phyloP scores from a whole-genome alignment of 768 basidiomycete species.

The Mrakia blollopis region DNA sequence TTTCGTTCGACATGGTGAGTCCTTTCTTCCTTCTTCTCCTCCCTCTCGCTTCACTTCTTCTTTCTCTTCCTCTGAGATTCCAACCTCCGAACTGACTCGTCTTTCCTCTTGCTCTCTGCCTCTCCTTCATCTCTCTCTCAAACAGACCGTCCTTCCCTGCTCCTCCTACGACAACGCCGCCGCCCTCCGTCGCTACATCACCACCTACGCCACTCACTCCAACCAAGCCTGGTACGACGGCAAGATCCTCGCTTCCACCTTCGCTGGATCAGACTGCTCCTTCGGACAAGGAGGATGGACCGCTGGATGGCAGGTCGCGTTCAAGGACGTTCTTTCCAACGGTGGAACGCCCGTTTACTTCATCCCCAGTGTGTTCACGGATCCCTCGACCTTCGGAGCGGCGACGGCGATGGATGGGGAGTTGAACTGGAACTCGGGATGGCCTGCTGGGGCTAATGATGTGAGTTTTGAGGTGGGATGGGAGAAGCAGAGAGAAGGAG shows the following conservation, averaged over 20 bases:
- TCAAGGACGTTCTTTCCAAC: conserved; percentile 35
- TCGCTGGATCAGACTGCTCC: conserved; percentile 45
- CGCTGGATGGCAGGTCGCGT: conserved; percentile 39
- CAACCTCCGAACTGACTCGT: too few species aligned
- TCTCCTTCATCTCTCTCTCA: too few species aligned
- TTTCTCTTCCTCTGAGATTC: too few species aligned
- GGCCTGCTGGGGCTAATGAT: conserved; percentile 54
- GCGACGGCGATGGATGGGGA: conserved; percentile 41
- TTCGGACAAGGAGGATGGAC: conserved; percentile 41
- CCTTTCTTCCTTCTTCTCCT: too few species aligned
- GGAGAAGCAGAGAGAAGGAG: neutral
- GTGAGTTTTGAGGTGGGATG: neutral
- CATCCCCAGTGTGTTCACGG: conserved; percentile 36
- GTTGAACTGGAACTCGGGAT: conserved; percentile 65
- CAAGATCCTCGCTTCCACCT: conserved; percentile 43
- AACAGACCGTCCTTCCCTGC: conserved; percentile 37
- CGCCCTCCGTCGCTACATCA: conserved; percentile 37
- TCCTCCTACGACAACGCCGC: conserved; percentile 34
- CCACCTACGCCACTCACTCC: conserved; percentile 36
- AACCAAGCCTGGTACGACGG: conserved; percentile 43
- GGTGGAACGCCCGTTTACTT: conserved; percentile 30
- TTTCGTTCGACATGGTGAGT: conserved; percentile 37
- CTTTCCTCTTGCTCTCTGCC: too few species aligned
- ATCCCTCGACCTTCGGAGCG: conserved; percentile 34
- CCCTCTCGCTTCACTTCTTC: too few species aligned